A percentile compares a stretch with the other conserved stretches of the same genome.
phyloP scores from a whole-genome alignment of 352 stramenopile species.

The Globisporangium ultimum region DNA sequence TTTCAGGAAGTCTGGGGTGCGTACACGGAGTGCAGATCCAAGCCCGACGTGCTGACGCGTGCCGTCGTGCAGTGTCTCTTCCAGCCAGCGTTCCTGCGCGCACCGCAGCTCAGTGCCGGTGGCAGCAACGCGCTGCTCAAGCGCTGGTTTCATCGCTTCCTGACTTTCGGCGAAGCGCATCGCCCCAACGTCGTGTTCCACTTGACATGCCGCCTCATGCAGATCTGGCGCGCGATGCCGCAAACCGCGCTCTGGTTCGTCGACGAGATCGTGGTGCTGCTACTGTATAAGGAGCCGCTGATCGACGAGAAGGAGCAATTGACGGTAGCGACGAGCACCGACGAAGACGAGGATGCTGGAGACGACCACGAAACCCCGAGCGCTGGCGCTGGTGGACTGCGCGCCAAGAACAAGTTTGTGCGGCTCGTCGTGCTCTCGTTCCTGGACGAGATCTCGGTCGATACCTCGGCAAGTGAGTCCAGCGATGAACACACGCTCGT shows the following conservation, averaged over 20 bases:
- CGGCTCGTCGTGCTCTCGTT: constrained; percentile 67
- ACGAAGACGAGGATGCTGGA: neutral
- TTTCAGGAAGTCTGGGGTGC: constrained; percentile 62
- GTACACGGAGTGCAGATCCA: constrained; percentile 68
- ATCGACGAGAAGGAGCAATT: constrained; percentile 65
- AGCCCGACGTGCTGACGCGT: constrained; percentile 61
- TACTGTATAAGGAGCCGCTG: constrained; percentile 79
- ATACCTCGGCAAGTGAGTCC: constrained; percentile 9
- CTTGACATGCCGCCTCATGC: constrained; percentile 56
- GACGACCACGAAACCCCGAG: neutral
- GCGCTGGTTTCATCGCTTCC: constrained; percentile 50
- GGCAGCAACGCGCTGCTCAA: constrained; percentile 38
- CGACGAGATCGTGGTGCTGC: constrained; percentile 61
- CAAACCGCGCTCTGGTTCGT: constrained; percentile 41
- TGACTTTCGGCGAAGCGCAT: constrained; percentile 49
- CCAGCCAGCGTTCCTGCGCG: constrained; percentile 60
- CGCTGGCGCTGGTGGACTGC: constrained; percentile 7
- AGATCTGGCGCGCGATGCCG: constrained; percentile 61
- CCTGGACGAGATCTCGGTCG: constrained; percentile 48
- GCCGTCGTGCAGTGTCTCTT: constrained; percentile 69
- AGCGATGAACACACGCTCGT: constrained; percentile 28
- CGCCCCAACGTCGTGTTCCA: constrained; percentile 82
- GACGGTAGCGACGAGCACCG: constrained; percentile 7
- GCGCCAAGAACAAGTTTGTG: constrained; percentile 63
- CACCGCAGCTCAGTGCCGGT: constrained; percentile 11